A percentile compares a stretch with the other conserved stretches of the same genome.
Evolutionary conservation across 345 rosid genomes (phyloP).

Genomic region (Pistacia atlantica): DNA sequence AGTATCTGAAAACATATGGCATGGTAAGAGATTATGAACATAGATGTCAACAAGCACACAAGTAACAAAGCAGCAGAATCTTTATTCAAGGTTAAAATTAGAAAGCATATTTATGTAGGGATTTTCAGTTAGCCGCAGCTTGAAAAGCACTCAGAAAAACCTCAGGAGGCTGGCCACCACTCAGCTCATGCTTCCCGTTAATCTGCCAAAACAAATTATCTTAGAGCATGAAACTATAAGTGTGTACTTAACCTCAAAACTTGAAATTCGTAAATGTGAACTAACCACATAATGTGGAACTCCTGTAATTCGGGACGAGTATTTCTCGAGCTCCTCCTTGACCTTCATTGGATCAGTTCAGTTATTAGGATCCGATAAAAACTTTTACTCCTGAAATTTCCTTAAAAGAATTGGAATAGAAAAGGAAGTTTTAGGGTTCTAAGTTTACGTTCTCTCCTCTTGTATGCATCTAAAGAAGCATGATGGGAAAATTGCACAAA

Average conservation of each 20-base stretch:
- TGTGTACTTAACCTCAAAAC: not conserved
- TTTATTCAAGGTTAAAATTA: not conserved
- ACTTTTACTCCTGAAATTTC: not conserved
- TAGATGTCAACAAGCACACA: not conserved
- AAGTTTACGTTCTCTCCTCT: not conserved
- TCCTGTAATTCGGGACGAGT: slow-evolving; percentile 61
- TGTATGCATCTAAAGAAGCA: too few species aligned
- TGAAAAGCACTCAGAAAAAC: slow-evolving; percentile 67
- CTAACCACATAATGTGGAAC: slow-evolving; percentile 84
- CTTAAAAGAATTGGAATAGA: too few species aligned
- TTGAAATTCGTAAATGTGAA: not conserved
- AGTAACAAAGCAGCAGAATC: not conserved
- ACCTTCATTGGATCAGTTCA: slow-evolving; percentile 48
- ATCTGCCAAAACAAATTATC: slow-evolving; percentile 49
- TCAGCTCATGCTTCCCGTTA: slow-evolving; percentile 69
- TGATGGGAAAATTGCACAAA: too few species aligned
- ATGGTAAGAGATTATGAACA: too few species aligned
- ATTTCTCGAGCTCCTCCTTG: slow-evolving; percentile 60
- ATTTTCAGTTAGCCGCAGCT: slow-evolving; percentile 41
- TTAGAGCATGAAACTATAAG: not conserved
- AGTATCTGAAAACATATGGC: too few species aligned
- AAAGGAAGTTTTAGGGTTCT: not conserved
- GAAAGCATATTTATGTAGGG: slow-evolving; percentile 1
- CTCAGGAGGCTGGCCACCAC: slow-evolving; percentile 84
- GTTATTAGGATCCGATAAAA: slow-evolving; percentile 6